Conservation (phyloP, 345 rosid genomes). For the Linum usitatissimum region DNA sequence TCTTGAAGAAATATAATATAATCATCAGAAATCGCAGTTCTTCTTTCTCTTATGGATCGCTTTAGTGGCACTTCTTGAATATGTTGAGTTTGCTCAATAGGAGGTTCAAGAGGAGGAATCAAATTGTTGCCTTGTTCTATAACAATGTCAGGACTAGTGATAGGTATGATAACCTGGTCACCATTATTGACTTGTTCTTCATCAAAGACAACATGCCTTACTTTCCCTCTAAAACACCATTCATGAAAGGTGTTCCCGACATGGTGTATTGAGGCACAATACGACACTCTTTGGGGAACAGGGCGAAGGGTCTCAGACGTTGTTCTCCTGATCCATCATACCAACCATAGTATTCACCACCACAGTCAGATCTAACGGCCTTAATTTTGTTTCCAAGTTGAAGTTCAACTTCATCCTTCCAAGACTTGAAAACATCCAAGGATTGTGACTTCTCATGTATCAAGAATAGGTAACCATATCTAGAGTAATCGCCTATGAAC, state of each 20-base stretch:
- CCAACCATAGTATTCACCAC: no score
- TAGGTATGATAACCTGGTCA: background rate
- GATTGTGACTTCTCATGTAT: no score
- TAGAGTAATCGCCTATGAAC: background rate
- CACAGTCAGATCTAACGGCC: no score
- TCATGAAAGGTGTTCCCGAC: background rate
- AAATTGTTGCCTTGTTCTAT: background rate
- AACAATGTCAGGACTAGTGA: background rate
- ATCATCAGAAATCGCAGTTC: background rate
- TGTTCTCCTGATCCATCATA: no score
- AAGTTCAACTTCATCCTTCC: no score
- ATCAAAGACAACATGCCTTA: background rate
- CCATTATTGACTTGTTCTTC: background rate
- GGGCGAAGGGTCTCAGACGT: no score
- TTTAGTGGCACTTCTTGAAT: background rate
- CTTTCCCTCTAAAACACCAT: background rate
- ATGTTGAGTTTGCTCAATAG: background rate
- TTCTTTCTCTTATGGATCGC: background rate
- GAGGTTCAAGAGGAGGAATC: background rate
- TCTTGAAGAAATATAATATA: constrained; percentile 12
- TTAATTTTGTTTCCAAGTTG: no score
- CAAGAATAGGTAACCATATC: no score
- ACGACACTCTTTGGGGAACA: no score
- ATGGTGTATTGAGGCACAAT: no score
- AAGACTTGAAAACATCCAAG: no score